Base-by-base conservation (phyloP, 305 asterid genomes). In the Solanum hybrid region DNA sequence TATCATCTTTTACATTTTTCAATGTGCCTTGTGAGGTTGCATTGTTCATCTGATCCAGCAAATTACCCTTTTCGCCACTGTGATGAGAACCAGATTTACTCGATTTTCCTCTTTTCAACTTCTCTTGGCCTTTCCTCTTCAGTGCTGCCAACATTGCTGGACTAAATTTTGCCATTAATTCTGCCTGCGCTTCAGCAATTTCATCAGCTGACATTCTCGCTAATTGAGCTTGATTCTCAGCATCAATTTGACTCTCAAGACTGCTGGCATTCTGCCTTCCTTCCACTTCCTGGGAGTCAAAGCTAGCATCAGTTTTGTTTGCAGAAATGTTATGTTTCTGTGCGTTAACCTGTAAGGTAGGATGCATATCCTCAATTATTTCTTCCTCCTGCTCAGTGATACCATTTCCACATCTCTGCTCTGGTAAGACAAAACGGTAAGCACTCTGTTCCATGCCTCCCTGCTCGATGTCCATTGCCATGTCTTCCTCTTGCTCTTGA, bases 181-280 rank as follows among this genome's bases (percentile, higher is more conserved):
- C 99, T 91, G 96, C 94, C 89, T 91, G 98, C 83, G 97, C 98
- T 92, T 97, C 99, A 81, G 95, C 95, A 92, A 97, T 97, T 92
- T 97, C 98, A 79, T 93, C 94, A 32, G 94, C 91, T 22, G 99
- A 95, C 99, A 97, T 97, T 86, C 89, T 92, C 84, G 93, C 95
- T 92, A 97, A 89, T 84, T 93, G 93, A 87, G 94, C 94, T 89
- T 92, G 93, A 90, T 97, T 97, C 93, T 97, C 97, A 87, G 94
- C 94, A 93, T 97, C 99, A 91, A 97, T 97, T 93, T 97, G 94
- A 89, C 95, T 92, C 91, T 94, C 95, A 77, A 96, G 92, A 90
- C 93, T 92, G 38, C 77, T 51, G 75, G 77, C 68, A 10, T 73
- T 33, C 90, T 92, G 82, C 83, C 90, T 90, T 94, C 94, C 92